phyloP scores from a whole-genome alignment of 495 filamentous ascomycete species.

The Lophiostoma macrostomum region DNA sequence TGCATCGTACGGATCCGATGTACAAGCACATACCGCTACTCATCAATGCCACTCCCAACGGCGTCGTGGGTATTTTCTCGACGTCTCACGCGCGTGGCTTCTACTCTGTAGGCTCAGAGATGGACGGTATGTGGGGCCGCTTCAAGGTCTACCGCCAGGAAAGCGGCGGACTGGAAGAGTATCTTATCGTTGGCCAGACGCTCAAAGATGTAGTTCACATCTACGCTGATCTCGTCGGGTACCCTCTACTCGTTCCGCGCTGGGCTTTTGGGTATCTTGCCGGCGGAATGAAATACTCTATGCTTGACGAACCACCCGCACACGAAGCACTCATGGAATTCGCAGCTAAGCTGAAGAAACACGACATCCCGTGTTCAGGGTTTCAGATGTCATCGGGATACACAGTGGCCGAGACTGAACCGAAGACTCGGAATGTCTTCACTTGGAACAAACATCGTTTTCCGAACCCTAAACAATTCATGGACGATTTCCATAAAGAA shows the following conservation, averaged over 20 bases:
- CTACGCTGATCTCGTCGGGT: constrained; percentile 64
- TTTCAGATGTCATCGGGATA: constrained; percentile 72
- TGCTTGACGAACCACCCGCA: constrained; percentile 60
- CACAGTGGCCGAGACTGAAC: constrained; percentile 61
- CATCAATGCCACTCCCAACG: constrained; percentile 58
- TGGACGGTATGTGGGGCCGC: constrained; percentile 67
- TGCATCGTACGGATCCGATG: constrained; percentile 65
- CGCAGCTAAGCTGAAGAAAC: constrained; percentile 54
- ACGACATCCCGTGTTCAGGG: constrained; percentile 67
- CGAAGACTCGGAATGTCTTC: constrained; percentile 68
- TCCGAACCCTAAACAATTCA: constrained; percentile 61
- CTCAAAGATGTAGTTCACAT: constrained; percentile 60
- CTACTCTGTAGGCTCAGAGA: constrained; percentile 67
- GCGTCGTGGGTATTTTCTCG: constrained; percentile 64
- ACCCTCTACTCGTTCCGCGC: constrained; percentile 61
- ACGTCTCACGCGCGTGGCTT: constrained; percentile 59
- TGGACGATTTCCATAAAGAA: constrained; percentile 55
- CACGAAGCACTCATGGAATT: constrained; percentile 57
- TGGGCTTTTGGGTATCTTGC: constrained; percentile 69
- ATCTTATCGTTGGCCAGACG: constrained; percentile 62
- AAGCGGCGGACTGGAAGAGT: constrained; percentile 67
- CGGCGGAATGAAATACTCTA: constrained; percentile 67
- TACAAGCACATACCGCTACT: constrained; percentile 72
- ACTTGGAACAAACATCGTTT: constrained; percentile 68
- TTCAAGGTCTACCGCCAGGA: constrained; percentile 71